Evolutionary conservation across 331 rosid species (phyloP), one percentile per base, ranked within the genome.

Genomic region (Phaseolus coccineus): DNA sequence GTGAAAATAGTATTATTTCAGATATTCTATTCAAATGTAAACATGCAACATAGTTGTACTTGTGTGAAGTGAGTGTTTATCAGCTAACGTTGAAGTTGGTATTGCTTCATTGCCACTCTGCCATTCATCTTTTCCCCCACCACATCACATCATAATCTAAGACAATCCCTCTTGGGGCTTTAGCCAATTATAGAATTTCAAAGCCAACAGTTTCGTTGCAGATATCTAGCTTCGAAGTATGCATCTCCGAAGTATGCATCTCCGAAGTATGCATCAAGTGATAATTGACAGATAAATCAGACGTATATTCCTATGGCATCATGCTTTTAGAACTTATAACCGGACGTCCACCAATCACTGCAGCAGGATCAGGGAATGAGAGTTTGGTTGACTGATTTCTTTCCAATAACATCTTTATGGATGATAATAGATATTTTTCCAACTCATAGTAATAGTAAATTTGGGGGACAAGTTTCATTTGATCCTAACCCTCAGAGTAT

Each of bases 251-350:
- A 89, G 62, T 89, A 89, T 13, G 94, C 94, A 83, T 88, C 22
- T 19, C 97, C 94, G 4, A 92, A 89, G 62, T 89, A 89, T 13
- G 94, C 94, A 83, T 88, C 90, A 9, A 89, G 90, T 71, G 91
- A 92, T 47, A 87, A 79, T 79, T 90, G 65, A 90, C 91, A 4
- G 90, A 88, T 56, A 91, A 91, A 85, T 91, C 92, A 64, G 92
- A 91, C 12, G 84, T 89, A 51, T 91, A 89, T 76, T 91, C 94
- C 4, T 85, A 69, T 0, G 94, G 91, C 0, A 85, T 91, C 67
- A 61, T 89, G 84, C 92, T 89, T 71, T 77, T 91, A 46, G 97
- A 91, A 70, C 86, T 89, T 5, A 82, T 89, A 65, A 91, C 92
- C 1, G 92, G 94, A 69, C 86, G 78, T 46, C 84, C 67, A 6